phyloP scores from a whole-genome alignment of 331 rosid genomes.

The Stylosanthes scabra region DNA sequence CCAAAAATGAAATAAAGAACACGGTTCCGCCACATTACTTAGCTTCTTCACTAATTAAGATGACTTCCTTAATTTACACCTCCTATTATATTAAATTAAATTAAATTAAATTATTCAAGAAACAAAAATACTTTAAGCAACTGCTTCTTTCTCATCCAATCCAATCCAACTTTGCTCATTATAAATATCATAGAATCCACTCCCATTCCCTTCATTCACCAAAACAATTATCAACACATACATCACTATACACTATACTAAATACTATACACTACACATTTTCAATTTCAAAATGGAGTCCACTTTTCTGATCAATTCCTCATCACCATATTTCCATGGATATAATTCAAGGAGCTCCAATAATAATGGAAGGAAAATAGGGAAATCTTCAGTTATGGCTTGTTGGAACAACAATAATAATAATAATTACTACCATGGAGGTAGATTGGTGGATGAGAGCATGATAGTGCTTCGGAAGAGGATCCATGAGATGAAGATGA shows the following conservation, averaged over 20 bases:
- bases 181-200: slow-evolving; percentile 27
- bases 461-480: slow-evolving; percentile 67
- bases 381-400: slow-evolving; percentile 27
- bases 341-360: not conserved
- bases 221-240: not conserved
- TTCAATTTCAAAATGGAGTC: slow-evolving; percentile 41
- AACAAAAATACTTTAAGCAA: not conserved
- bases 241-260: too few species aligned
- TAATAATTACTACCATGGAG: slow-evolving; percentile 35
- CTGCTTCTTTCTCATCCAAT: not conserved
- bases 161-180: slow-evolving; percentile 18
- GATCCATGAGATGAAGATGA: slow-evolving; percentile 67
- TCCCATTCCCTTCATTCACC: slow-evolving; percentile 4
- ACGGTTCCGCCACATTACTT: slow-evolving; percentile 23
- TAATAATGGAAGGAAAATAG: not conserved
- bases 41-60: not conserved
- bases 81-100: too few species aligned
- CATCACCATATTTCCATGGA: slow-evolving; percentile 19
- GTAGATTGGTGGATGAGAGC: slow-evolving; percentile 59
- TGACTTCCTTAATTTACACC: too few species aligned
- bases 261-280: not conserved
- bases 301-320: slow-evolving; percentile 15
- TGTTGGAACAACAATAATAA: slow-evolving; percentile 6
- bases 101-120: too few species aligned
- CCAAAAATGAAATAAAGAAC: not conserved